Evolutionary conservation across 163 green algal genomes (phyloP).

Genomic region (Scenedesmus sp.): DNA sequence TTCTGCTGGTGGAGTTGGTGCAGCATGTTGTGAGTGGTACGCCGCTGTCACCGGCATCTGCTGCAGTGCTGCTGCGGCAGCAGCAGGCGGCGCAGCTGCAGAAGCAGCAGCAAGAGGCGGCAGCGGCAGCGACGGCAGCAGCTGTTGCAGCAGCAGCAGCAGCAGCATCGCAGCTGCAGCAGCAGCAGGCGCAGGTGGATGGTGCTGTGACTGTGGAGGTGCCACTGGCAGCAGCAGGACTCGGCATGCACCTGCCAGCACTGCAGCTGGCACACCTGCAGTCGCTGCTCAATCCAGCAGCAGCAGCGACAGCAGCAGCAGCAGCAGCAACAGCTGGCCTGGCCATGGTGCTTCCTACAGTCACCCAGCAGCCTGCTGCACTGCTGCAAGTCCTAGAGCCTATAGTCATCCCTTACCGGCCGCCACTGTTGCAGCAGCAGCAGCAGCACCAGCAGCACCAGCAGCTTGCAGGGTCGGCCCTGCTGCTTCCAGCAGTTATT

Average conservation of each 20-base stretch:
- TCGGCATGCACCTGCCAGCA: background rate
- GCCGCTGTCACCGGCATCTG: conserved; percentile 4
- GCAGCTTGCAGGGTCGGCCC: background rate
- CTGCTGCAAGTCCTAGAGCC: background rate
- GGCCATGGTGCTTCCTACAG: background rate
- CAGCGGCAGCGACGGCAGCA: conserved; percentile 8
- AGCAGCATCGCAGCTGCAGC: background rate
- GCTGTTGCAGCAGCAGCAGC: background rate
- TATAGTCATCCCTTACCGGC: background rate
- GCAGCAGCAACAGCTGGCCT: background rate
- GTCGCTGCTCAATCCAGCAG: background rate
- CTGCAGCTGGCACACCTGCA: background rate
- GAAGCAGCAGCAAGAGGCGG: conserved; percentile 4
- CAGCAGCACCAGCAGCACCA: conserved; percentile 4
- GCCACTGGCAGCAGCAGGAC: conserved; percentile 2
- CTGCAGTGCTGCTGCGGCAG: conserved; percentile 10
- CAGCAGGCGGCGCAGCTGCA: conserved; percentile 7
- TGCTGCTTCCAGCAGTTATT: background rate
- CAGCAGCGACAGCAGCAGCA: background rate
- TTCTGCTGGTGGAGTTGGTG: conserved; percentile 42
- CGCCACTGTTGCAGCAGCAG: background rate
- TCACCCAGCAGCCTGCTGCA: background rate
- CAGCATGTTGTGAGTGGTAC: conserved; percentile 1
- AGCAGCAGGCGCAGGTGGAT: background rate
- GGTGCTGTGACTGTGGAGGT: background rate